Evolutionary conservation across 2,329 filamentous ascomycete genomes (phyloP).

Genomic region (Microdochium nivale): DNA sequence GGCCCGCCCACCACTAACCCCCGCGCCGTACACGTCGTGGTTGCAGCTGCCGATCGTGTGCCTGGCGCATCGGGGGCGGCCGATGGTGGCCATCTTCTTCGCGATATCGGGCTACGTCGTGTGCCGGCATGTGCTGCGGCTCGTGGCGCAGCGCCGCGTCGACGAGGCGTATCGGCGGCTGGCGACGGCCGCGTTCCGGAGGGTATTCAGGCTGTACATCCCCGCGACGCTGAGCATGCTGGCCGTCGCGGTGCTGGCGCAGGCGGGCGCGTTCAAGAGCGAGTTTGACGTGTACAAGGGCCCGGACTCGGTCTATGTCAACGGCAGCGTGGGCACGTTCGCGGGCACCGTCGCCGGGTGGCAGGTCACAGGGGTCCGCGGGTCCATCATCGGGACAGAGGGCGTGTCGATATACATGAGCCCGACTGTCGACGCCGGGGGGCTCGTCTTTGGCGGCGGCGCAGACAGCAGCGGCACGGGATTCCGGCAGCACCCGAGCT

Average conservation of each 20-base stretch:
- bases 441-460: slow-evolving; percentile 1
- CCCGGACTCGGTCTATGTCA: slow-evolving; percentile 28
- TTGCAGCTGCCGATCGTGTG: slow-evolving; percentile 28
- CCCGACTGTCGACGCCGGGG: slow-evolving; percentile 1
- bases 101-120: slow-evolving; percentile 34
- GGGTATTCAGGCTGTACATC: slow-evolving; percentile 29
- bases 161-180: slow-evolving; percentile 26
- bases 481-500: not conserved
- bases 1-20: slow-evolving; percentile 23
- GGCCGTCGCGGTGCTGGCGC: slow-evolving; percentile 26
- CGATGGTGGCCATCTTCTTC: slow-evolving; percentile 35
- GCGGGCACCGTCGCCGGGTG: slow-evolving; percentile 16
- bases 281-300: slow-evolving; percentile 26
- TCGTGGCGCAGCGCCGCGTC: slow-evolving; percentile 20
- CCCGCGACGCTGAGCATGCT: slow-evolving; percentile 31
- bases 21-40: slow-evolving; percentile 23
- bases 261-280: slow-evolving; percentile 25
- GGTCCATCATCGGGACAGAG: slow-evolving; percentile 16
- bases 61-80: slow-evolving; percentile 27
- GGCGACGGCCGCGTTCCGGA: slow-evolving; percentile 26
- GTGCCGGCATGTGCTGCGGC: slow-evolving; percentile 26
- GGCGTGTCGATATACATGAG: not conserved
- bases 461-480: not conserved
- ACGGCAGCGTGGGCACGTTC: slow-evolving; percentile 21
- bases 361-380: slow-evolving; percentile 18